Base-by-base conservation (phyloP, 495 filamentous ascomycete species). In the Penicillium ochrochloron region DNA sequence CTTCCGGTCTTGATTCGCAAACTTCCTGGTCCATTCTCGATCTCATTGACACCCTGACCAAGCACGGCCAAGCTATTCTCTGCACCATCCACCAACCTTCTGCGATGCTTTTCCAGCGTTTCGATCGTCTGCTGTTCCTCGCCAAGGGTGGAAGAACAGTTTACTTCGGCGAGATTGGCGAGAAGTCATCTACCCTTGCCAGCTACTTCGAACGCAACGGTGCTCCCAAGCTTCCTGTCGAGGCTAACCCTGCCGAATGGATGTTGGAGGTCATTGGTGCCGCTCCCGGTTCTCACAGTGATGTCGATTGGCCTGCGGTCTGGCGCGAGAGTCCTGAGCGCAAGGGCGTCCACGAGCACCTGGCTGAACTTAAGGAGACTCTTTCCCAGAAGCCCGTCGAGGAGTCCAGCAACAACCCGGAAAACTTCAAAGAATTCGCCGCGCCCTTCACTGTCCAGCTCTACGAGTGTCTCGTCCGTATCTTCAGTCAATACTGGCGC, bases 61-160 rank as follows among this genome's bases (percentile, higher is more conserved):
- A 92, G 76, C 90, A 87, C 70, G 93, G 93, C 17, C 93, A 96
- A 70, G 93, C 94, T 53, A 92, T 97, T 75, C 88, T 97, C 8
- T 96, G 92, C 77, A 97, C 94, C 10, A 97, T 99, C 64, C 95
- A 99, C 78, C 95, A 99, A 73, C 94, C 94, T 9, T 95, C 91
- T 1, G 92, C 93, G 34, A 92, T 96, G 82, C 85, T 99, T 52
- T 97, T 99, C 82, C 91, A 97, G 73, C 89, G 92, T 60, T 99
- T 99, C 72, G 94, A 99, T 72, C 88, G 92, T 33, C 81, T 99
- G 25, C 76, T 96, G 21, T 94, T 97, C 80, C 83, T 97, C 55
- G 88, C 89, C 15, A 87, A 83, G 60, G 93, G 92, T 61, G 93
- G 94, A 52, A 87, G 82, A 68, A 92, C 92, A 2, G 92, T 97